Base-by-base conservation (phyloP, 2,329 filamentous ascomycete genomes). In the Pyrenochaeta sp. region DNA sequence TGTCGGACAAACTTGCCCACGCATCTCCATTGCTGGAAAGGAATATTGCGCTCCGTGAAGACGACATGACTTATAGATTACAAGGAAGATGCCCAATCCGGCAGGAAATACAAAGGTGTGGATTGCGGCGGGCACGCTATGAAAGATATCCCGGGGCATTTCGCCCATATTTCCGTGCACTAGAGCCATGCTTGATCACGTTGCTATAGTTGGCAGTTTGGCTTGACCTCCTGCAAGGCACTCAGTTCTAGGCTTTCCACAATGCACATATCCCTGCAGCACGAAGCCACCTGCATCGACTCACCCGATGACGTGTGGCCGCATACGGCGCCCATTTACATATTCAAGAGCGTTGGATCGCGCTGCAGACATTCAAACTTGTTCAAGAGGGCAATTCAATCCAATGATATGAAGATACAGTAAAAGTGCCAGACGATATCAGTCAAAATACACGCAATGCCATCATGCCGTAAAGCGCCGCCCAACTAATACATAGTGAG, bases 51-150 rank as follows among this genome's bases (percentile, higher is more conserved):
- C 11, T 23, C 17, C n/a, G 35, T 37, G 30, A 29, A 7, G 23
- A 27, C 23, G 23, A 27, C 23, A 27, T 27, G 23, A 5, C 23
- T 27, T 27, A 9, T 27, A 27, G 9, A 27, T 27, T 36, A 21
- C 15, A 12, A 31, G 21, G 37, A 17, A 18, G 14, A 15, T 49
- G 21, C 56, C 49, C 33, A 44, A 56, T 45, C 30, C 35, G 53
- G 56, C 45, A 59, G 45, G 37, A 47, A 20, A 7, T 21, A 10
- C 17, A 30, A 21, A 43, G 23, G 32, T 49, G 49, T 59, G 14
- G 56, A 56, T 59, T 20, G 35, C 56, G 42, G 56, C 56, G 56
- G 56, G 49, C 53, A 42, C 56, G 32, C 43, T 37, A 32, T 44
- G 45, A 33, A 29, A 56, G 32, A 56, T 48, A 45, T 50, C 45